These are phyloP conservation scores for Poteriospumella lacustris DNA, from an alignment of 108 stramenopile species.

Conservation along the genomic window DNA sequence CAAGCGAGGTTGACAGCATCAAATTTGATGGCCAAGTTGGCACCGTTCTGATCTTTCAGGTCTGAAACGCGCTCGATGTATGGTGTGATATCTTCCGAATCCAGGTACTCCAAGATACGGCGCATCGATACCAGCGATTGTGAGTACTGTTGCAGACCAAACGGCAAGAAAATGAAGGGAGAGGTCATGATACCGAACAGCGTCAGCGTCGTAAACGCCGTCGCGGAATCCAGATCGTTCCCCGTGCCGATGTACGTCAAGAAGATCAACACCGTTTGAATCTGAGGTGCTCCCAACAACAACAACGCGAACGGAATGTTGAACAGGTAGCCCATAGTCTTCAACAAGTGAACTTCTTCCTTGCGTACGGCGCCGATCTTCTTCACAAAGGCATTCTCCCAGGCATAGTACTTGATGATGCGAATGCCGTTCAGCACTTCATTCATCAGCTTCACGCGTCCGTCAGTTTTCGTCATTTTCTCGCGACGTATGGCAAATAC, in stretches of 20 bases:
- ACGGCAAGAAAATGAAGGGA: slow-evolving; percentile 84
- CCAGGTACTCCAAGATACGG: slow-evolving; percentile 68
- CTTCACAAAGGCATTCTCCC: slow-evolving; percentile 15
- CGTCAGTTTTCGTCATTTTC: slow-evolving; percentile 70
- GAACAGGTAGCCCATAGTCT: slow-evolving; percentile 65
- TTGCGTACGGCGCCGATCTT: slow-evolving; percentile 59
- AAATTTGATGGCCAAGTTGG: slow-evolving; percentile 22
- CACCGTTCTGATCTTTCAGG: too few species aligned
- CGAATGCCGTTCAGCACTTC: slow-evolving; percentile 19
- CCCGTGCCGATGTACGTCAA: slow-evolving; percentile 67
- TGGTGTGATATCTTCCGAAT: slow-evolving; percentile 61
- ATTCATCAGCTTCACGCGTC: slow-evolving; percentile 63
- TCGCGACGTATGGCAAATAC: slow-evolving; percentile 59
- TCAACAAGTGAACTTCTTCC: slow-evolving; percentile 61
- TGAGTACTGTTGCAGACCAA: slow-evolving; percentile 75
- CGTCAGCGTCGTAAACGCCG: slow-evolving; percentile 68
- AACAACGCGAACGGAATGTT: slow-evolving; percentile 75
- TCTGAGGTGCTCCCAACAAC: slow-evolving; percentile 69
- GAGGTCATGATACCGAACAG: slow-evolving; percentile 75
- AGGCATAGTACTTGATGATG: slow-evolving; percentile 31
- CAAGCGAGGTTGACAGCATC: not conserved
- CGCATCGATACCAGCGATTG: slow-evolving; percentile 65
- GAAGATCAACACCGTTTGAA: slow-evolving; percentile 84
- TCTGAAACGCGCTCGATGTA: slow-evolving; percentile 53
- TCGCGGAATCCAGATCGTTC: slow-evolving; percentile 63